Evolutionary conservation across 768 basidiomycete species (phyloP).

Genomic region (Boletellus ananiceps): DNA sequence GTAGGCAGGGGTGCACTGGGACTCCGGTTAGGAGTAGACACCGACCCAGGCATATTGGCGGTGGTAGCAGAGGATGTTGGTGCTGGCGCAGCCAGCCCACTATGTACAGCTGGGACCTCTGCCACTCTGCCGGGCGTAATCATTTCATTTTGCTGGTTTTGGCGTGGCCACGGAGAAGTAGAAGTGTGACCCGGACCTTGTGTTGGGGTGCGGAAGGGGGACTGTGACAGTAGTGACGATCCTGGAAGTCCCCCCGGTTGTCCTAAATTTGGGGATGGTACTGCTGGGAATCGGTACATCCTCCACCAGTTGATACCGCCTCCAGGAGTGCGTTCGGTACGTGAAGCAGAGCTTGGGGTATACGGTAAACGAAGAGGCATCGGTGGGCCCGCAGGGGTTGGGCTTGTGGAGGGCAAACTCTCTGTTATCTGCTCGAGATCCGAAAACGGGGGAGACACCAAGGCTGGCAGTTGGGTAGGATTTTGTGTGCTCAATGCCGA

Average conservation of each 20-base stretch:
- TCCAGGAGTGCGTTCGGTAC: conserved; percentile 37
- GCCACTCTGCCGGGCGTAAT: conserved; percentile 10
- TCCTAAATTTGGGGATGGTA: conserved; percentile 37
- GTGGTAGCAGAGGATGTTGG: conserved; percentile 8
- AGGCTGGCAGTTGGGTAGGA: conserved; percentile 3
- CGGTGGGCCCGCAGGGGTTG: conserved; percentile 14
- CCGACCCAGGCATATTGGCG: conserved; percentile 16
- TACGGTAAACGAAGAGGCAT: conserved; percentile 32
- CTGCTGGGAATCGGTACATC: conserved; percentile 75
- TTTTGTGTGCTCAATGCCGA: not conserved
- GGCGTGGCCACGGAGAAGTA: conserved; percentile 15
- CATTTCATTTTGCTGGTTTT: conserved; percentile 21
- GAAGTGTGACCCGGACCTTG: conserved; percentile 21
- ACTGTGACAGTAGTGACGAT: conserved; percentile 24
- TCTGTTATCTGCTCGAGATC: not conserved
- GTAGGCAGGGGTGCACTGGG: conserved; percentile 2
- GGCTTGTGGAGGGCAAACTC: conserved; percentile 2
- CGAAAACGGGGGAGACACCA: conserved; percentile 1
- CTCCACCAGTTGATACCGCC: conserved; percentile 76
- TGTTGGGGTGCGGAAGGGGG: conserved; percentile 14
- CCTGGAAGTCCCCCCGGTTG: conserved; percentile 16
- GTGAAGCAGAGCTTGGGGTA: conserved; percentile 28
- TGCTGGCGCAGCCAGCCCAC: conserved; percentile 11
- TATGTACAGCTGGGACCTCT: conserved; percentile 16
- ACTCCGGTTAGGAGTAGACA: conserved; percentile 9